phyloP scores from a whole-genome alignment of 495 filamentous ascomycete species.

The Neurospora sp. region DNA sequence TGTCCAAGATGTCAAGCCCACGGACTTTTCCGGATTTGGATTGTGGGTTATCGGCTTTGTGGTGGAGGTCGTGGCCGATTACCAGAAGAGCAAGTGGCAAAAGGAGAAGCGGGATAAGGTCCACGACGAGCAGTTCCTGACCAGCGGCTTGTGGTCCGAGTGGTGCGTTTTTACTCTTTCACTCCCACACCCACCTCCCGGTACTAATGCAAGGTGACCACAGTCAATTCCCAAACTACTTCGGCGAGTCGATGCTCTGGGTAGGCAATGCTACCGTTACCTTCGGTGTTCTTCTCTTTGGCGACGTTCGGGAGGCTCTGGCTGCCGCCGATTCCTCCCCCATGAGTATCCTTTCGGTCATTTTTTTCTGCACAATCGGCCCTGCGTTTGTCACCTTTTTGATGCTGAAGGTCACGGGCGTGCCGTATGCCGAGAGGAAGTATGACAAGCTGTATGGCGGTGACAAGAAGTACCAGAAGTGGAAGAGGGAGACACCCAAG shows the following conservation, averaged over 20 bases:
- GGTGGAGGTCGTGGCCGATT: conserved; percentile 49
- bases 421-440: conserved; percentile 53
- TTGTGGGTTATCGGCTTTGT: conserved; percentile 46
- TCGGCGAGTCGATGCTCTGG: conserved; percentile 57
- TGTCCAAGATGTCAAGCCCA: conserved; percentile 25
- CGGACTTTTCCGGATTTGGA: conserved; percentile 42
- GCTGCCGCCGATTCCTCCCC: conserved; percentile 12
- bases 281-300: conserved; percentile 37
- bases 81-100: conserved; percentile 49
- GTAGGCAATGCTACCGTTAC: conserved; percentile 41
- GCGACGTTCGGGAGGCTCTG: conserved; percentile 33
- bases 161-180: conserved; percentile 12
- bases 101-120: conserved; percentile 44
- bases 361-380: conserved; percentile 42
- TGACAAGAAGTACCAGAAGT: conserved; percentile 52
- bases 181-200: not conserved
- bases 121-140: conserved; percentile 53
- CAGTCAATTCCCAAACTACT: conserved; percentile 57
- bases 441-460: conserved; percentile 55
- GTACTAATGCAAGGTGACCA: not conserved
- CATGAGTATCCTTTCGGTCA: conserved; percentile 31
- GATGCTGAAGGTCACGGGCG: conserved; percentile 48
- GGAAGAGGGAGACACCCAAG: conserved; percentile 57
- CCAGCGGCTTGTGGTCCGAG: conserved; percentile 45
- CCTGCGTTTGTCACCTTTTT: conserved; percentile 53